Evolutionary conservation across 2,329 filamentous ascomycete species (phyloP).

Genomic region (Cercospora sp.): DNA sequence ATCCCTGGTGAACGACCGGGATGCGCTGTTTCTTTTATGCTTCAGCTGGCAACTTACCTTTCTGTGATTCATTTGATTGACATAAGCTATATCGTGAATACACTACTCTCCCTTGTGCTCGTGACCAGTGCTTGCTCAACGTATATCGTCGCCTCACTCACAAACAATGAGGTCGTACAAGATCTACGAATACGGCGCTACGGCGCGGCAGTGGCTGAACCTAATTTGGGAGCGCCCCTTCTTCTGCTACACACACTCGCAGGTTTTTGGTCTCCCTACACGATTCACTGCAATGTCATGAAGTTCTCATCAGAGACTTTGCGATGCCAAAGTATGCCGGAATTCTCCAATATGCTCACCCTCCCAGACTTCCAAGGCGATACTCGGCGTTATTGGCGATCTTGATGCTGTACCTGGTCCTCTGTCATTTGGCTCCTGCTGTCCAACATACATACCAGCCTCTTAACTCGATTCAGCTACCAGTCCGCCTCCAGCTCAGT

Average conservation of each 20-base stretch:
- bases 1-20: background rate
- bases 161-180: background rate
- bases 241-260: background rate
- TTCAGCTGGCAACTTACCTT: background rate
- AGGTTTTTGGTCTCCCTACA: background rate
- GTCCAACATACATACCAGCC: slow-evolving; percentile 4
- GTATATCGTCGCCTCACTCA: background rate
- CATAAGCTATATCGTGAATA: too few species aligned
- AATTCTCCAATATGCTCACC: background rate
- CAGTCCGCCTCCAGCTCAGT: background rate
- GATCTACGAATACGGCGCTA: background rate
- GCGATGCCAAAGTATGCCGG: background rate
- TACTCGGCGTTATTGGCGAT: background rate
- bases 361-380: background rate
- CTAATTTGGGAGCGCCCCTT: background rate
- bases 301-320: background rate
- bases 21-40: background rate
- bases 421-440: slow-evolving; percentile 4
- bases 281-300: background rate
- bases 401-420: background rate
- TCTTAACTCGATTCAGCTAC: background rate
- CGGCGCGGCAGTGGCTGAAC: background rate
- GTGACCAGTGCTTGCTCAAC: too few species aligned
- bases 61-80: background rate
- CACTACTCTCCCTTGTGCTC: too few species aligned